A percentile compares a stretch with the other conserved stretches of the same genome.
Conservation (phyloP, 2,329 filamentous ascomycete species). For the Hymenoscyphus infarciens region DNA sequence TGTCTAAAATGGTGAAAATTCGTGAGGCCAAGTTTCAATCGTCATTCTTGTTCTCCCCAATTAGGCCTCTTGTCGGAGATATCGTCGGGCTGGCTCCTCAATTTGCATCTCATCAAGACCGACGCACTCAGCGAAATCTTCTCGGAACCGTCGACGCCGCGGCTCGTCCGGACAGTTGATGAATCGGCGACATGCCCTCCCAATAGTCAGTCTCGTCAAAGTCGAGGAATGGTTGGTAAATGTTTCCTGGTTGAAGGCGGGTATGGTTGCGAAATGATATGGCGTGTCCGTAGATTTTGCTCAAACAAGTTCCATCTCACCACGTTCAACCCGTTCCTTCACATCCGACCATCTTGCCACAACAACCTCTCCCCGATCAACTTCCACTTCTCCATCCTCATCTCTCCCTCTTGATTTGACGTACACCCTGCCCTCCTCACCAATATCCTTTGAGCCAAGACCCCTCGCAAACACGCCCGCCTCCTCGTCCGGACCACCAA, state of each 20-base stretch:
- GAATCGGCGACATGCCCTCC: background rate
- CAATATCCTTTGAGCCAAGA: constrained; percentile 52
- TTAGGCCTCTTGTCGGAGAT: no score
- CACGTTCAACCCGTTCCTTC: constrained; percentile 46
- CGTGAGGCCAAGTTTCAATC: no score
- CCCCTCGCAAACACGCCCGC: constrained; percentile 80
- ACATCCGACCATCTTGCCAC: constrained; percentile 31
- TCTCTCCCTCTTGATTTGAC: constrained; percentile 67
- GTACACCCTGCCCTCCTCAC: constrained; percentile 76
- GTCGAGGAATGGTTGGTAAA: background rate
- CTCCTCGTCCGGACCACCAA: constrained; percentile 80
- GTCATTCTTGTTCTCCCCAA: no score
- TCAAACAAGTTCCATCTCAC: constrained; percentile 44
- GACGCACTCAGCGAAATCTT: no score
- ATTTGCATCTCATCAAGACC: no score
- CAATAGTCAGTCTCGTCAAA: background rate
- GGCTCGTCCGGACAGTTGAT: no score
- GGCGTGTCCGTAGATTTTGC: background rate
- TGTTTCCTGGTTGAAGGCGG: background rate
- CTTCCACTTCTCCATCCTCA: constrained; percentile 56
- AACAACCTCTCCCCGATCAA: constrained; percentile 35
- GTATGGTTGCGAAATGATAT: background rate
- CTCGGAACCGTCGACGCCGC: no score
- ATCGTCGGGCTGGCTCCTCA: no score
- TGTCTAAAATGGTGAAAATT: no score